Evolutionary conservation across 1,284 basidiomycete genomes (phyloP).

Genomic region (Ustanciosporium gigantosporum): DNA sequence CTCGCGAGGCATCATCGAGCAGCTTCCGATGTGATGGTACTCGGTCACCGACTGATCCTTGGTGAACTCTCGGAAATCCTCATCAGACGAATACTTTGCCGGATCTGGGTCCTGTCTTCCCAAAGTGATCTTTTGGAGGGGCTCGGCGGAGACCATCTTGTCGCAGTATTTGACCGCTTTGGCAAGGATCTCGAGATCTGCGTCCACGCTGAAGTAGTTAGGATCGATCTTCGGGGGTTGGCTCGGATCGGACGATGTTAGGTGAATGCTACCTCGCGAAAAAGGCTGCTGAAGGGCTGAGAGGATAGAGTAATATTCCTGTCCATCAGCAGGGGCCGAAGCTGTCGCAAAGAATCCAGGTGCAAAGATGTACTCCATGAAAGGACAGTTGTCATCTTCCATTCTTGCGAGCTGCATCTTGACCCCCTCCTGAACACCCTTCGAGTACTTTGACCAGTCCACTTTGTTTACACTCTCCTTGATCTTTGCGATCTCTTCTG

Average conservation of each 20-base stretch:
- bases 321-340: slow-evolving; percentile 29
- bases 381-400: slow-evolving; percentile 38
- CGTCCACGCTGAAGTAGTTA: slow-evolving; percentile 40
- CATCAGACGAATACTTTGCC: slow-evolving; percentile 21
- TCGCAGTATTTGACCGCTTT: slow-evolving; percentile 45
- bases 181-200: slow-evolving; percentile 46
- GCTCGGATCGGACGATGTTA: slow-evolving; percentile 15
- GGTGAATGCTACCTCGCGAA: slow-evolving; percentile 44
- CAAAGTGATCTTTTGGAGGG: slow-evolving; percentile 32
- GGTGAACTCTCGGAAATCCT: slow-evolving; percentile 33
- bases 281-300: slow-evolving; percentile 44
- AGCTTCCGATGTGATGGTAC: slow-evolving; percentile 67
- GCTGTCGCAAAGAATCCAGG: slow-evolving; percentile 44
- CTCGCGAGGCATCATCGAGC: slow-evolving; percentile 70
- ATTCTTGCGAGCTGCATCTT: slow-evolving; percentile 33
- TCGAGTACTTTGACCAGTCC: slow-evolving; percentile 31
- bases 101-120: slow-evolving; percentile 34
- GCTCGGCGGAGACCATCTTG: slow-evolving; percentile 14
- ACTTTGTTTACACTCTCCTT: slow-evolving; percentile 19
- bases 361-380: slow-evolving; percentile 50
- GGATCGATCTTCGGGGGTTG: slow-evolving; percentile 38
- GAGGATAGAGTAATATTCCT: slow-evolving; percentile 47
- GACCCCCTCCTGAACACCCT: slow-evolving; percentile 37
- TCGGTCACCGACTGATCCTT: slow-evolving; percentile 45
- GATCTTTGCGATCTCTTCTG: slow-evolving; percentile 32